A percentile compares a stretch with the other conserved stretches of the same genome.
phyloP scores from a whole-genome alignment of 2,329 filamentous ascomycete species.

The Capronia coronata region DNA sequence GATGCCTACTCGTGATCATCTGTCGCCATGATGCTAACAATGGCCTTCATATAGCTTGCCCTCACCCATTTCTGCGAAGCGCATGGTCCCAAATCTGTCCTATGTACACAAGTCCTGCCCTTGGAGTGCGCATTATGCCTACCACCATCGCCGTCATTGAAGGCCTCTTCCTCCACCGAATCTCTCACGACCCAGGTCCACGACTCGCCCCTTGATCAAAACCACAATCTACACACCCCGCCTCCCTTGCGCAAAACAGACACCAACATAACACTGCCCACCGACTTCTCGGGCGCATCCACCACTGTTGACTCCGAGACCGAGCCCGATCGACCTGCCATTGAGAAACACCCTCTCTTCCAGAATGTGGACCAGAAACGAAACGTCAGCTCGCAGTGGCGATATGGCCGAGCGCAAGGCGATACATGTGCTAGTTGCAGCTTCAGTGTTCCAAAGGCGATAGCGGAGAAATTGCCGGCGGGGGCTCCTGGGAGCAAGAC shows the following conservation, averaged over 20 bases:
- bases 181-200: slow-evolving; percentile 21
- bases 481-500: slow-evolving; percentile 48
- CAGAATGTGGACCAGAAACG: slow-evolving; percentile 13
- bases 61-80: slow-evolving; percentile 58
- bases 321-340: slow-evolving; percentile 30
- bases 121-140: slow-evolving; percentile 50
- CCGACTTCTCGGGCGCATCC: slow-evolving; percentile 30
- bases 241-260: slow-evolving; percentile 22
- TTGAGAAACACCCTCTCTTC: slow-evolving; percentile 50
- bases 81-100: slow-evolving; percentile 56
- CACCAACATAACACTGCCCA: slow-evolving; percentile 27
- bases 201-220: slow-evolving; percentile 15
- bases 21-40: slow-evolving; percentile 9
- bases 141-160: slow-evolving; percentile 37
- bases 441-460: slow-evolving; percentile 49
- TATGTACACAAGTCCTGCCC: slow-evolving; percentile 54
- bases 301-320: slow-evolving; percentile 27
- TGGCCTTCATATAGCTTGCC: slow-evolving; percentile 44
- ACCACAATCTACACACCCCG: slow-evolving; percentile 5
- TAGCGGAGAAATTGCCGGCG: slow-evolving; percentile 48
- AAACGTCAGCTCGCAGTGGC: slow-evolving; percentile 24
- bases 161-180: slow-evolving; percentile 35
- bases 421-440: slow-evolving; percentile 54
- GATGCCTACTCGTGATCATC: background rate
- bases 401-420: slow-evolving; percentile 40